A percentile compares a stretch with the other conserved stretches of the same genome.
Conservation (phyloP, 306 rosid genomes). For the Potentilla sterilis region DNA sequence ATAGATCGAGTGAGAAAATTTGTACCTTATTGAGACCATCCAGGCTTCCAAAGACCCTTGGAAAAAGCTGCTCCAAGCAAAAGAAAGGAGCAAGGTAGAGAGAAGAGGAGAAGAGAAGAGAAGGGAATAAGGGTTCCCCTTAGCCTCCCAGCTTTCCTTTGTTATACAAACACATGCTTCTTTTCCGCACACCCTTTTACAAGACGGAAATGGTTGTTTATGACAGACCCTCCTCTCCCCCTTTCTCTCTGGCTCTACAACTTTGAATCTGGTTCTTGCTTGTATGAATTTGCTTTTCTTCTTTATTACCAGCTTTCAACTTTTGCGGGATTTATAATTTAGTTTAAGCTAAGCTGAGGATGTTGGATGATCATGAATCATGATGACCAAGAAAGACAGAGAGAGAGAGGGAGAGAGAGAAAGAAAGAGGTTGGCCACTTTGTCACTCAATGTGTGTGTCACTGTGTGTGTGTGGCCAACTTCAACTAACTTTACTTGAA, state of each 20-base stretch:
- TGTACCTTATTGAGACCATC: conserved; percentile 22
- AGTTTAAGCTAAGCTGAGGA: conserved; percentile 29
- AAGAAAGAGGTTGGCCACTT: conserved; percentile 61
- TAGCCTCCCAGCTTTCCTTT: conserved; percentile 39
- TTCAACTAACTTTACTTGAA: conserved; percentile 92
- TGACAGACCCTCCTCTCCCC: conserved; percentile 12
- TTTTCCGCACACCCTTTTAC: conserved; percentile 15
- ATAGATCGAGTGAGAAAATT: neutral
- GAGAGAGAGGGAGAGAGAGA: conserved; percentile 30
- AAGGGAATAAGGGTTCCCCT: neutral
- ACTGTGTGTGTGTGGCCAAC: conserved; percentile 31
- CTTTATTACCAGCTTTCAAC: conserved; percentile 61
- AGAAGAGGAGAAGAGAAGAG: conserved; percentile 16
- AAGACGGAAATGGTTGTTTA: neutral
- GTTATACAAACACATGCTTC: conserved; percentile 48
- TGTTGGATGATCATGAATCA: conserved; percentile 39
- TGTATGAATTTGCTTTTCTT: conserved; percentile 47
- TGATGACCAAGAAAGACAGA: conserved; percentile 42
- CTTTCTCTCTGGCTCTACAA: conserved; percentile 16
- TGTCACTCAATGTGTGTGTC: conserved; percentile 66
- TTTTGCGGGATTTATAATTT: conserved; percentile 54
- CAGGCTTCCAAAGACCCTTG: conserved; percentile 16
- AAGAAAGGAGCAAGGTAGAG: neutral
- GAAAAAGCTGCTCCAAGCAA: conserved; percentile 23
- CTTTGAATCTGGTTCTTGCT: conserved; percentile 54